Conservation (phyloP, 352 stramenopile genomes). For the Halophytophthora polymorphica region DNA sequence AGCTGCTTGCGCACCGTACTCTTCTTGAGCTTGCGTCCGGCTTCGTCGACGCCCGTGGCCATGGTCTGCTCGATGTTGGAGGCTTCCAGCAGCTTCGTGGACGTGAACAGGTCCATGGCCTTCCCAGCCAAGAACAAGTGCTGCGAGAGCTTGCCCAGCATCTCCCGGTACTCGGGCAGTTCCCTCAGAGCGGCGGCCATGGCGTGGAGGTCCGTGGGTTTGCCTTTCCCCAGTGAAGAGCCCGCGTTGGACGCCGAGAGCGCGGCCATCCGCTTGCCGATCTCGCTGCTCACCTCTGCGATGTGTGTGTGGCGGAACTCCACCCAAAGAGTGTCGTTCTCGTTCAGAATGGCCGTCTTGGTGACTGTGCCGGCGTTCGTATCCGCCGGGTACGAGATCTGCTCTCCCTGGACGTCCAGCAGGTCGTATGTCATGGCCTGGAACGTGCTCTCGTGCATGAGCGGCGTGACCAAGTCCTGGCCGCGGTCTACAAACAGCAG, state of each 20-base stretch:
- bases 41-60: slow-evolving; percentile 92
- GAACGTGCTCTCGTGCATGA: slow-evolving; percentile 98
- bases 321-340: slow-evolving; percentile 96
- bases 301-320: slow-evolving; percentile 97
- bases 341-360: slow-evolving; percentile 94
- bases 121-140: slow-evolving; percentile 94
- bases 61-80: slow-evolving; percentile 95
- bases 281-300: slow-evolving; percentile 83
- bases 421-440: slow-evolving; percentile 97
- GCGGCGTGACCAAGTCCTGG: slow-evolving; percentile 91
- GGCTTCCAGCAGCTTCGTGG: slow-evolving; percentile 82
- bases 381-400: slow-evolving; percentile 91
- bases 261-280: slow-evolving; percentile 70
- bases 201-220: slow-evolving; percentile 86
- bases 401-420: slow-evolving; percentile 91
- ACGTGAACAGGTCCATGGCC: slow-evolving; percentile 93
- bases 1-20: slow-evolving; percentile 81
- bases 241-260: slow-evolving; percentile 81
- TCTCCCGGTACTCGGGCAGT: slow-evolving; percentile 94
- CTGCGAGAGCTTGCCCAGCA: slow-evolving; percentile 93
- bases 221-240: slow-evolving; percentile 69
- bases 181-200: slow-evolving; percentile 92
- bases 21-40: slow-evolving; percentile 89
- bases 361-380: slow-evolving; percentile 70
- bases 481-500: slow-evolving; percentile 94